Evolutionary conservation across 75 land plant genomes (phyloP).

Genomic region (Sequoiadendron giganteum): DNA sequence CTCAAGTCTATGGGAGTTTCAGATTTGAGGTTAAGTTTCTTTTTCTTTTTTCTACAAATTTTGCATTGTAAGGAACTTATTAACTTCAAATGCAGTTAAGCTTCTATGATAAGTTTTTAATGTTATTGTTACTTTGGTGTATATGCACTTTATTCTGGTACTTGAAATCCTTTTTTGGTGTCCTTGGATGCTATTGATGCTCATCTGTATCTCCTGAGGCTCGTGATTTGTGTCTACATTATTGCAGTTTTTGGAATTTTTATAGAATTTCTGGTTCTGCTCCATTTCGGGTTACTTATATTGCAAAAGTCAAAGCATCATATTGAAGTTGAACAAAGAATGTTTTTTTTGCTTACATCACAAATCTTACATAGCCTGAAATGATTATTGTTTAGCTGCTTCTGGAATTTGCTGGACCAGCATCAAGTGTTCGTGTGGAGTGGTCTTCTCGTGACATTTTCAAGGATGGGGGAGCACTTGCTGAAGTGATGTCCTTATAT

Average conservation of each 20-base stretch:
- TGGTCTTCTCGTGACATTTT: conserved; percentile 59
- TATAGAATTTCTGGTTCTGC: neutral
- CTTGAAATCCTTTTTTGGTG: neutral
- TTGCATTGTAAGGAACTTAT: neutral
- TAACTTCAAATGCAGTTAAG: neutral
- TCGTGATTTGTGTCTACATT: neutral
- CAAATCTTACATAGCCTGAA: neutral
- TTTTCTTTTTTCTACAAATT: neutral
- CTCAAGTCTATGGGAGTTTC: neutral
- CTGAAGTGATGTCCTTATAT: conserved; percentile 77
- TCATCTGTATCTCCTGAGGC: neutral
- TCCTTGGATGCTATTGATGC: neutral
- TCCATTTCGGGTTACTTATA: neutral
- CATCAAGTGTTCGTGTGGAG: conserved; percentile 78
- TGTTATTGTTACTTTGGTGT: neutral
- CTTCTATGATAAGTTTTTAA: neutral
- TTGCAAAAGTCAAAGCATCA: neutral
- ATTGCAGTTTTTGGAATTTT: neutral
- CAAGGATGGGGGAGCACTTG: conserved; percentile 75
- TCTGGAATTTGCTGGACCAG: conserved; percentile 82
- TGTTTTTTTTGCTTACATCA: neutral
- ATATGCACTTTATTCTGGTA: neutral
- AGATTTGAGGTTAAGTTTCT: neutral
- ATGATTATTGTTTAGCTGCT: conserved; percentile 53
- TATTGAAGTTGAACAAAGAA: neutral